Evolutionary conservation across 2,329 filamentous ascomycete genomes (phyloP), one percentile per base, ranked within the genome.

Genomic region (Stemphylium beticola): DNA sequence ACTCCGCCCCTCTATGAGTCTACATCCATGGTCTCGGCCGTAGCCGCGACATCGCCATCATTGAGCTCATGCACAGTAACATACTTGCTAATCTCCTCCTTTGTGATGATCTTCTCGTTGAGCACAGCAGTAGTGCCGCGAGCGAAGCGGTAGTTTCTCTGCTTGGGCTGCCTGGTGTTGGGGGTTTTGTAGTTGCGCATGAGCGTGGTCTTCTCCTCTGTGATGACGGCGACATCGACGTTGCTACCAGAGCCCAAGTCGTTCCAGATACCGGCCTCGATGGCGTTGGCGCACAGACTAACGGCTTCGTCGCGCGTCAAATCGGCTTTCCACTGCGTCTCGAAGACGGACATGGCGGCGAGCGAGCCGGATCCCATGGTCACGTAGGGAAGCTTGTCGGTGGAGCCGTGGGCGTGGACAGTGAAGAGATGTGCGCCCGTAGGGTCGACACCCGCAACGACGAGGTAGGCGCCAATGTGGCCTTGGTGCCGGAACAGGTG

Each of bases 401-500:
- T 99, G 71, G 90, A 95, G 64, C 96, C 95, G 83, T 99, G 96
- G 56, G 95, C 95, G 80, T 99, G 95, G 38, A 99, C 95, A 62
- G 96, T 99, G 83, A 96, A 99, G 59, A 99, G 88, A 71, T 96
- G 92, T 40, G 89, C 87, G 70, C 95, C 95, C 0, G 95, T 99
- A 31, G 96, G 93, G 76, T 99, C 95, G 73, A 96, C 93, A 64
- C 95, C 95, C 33, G 95, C 95, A 54, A 99, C 91, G 65, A 99
- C 95, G 54, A 99, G 88, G 79, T 99, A 99, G 62, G 95, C 95
- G 67, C 96, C 95, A 67, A 99, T 96, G 81, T 99, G 86, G 67
- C 95, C 95, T 78, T 99, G 95, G 83, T 99, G 91, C 69, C 91
- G 88, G 89, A 99, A 99, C 60, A 99, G 90, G 78, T 99, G 95